Conservation (phyloP, 805 yeast genomes). For the Lachancea sp. region DNA sequence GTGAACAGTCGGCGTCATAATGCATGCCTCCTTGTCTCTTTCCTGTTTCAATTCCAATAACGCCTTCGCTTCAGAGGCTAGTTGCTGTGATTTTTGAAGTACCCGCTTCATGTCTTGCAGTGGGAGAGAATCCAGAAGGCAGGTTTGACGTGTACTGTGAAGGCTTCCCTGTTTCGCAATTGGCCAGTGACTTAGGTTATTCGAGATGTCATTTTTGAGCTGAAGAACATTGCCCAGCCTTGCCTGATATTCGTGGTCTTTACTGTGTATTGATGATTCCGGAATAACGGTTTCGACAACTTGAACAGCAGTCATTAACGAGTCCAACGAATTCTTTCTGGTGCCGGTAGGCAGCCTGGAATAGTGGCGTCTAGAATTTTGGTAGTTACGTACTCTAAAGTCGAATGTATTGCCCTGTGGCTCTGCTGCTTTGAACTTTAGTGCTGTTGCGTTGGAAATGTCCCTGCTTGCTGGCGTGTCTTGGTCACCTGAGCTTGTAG, state of each 20-base stretch:
- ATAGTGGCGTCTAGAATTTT: background rate
- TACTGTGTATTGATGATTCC: background rate
- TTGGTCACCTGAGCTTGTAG: background rate
- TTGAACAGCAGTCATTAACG: slow-evolving; percentile 23
- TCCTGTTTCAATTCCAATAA: slow-evolving; percentile 2
- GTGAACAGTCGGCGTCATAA: background rate
- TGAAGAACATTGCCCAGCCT: slow-evolving; percentile 14
- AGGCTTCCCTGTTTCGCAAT: background rate
- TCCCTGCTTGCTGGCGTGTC: background rate
- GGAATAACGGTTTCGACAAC: slow-evolving; percentile 11
- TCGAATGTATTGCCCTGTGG: background rate
- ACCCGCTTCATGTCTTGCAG: background rate
- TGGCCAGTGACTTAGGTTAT: slow-evolving; percentile 16
- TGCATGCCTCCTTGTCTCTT: background rate
- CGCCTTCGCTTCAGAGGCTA: slow-evolving; percentile 1
- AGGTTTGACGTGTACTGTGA: background rate
- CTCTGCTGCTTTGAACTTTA: background rate
- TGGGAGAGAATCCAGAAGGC: slow-evolving; percentile 2
- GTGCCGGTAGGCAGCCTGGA: background rate
- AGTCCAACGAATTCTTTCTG: slow-evolving; percentile 18
- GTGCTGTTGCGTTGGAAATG: background rate
- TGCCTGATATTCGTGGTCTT: slow-evolving; percentile 14
- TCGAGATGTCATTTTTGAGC: slow-evolving; percentile 12
- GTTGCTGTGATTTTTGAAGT: slow-evolving; percentile 1
- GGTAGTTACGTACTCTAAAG: slow-evolving; percentile 6